Percentiles rank a stretch among this genome's conserved stretches.
Evolutionary conservation across 495 filamentous ascomycete species (phyloP).

Genomic region (Penicillium lividum): DNA sequence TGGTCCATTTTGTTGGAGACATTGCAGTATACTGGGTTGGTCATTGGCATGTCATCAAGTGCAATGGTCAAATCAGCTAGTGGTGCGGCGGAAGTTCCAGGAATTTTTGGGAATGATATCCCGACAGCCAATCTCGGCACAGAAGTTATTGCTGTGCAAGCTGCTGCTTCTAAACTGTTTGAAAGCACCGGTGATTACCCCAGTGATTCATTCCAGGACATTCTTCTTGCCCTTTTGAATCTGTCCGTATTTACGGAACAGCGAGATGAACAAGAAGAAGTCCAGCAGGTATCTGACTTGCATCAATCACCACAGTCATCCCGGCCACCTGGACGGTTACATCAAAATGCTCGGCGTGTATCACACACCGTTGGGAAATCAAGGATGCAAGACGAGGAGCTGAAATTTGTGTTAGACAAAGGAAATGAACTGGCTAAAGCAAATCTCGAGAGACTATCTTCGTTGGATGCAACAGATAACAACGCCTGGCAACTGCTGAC

Average conservation of each 20-base stretch:
- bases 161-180: slow-evolving; percentile 81
- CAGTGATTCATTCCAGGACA: slow-evolving; percentile 73
- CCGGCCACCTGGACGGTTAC: slow-evolving; percentile 34
- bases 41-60: slow-evolving; percentile 62
- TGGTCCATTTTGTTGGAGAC: slow-evolving; percentile 93
- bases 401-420: slow-evolving; percentile 77
- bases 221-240: slow-evolving; percentile 72
- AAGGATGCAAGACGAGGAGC: slow-evolving; percentile 48
- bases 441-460: slow-evolving; percentile 75
- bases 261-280: slow-evolving; percentile 28
- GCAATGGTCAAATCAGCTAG: slow-evolving; percentile 34
- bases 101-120: slow-evolving; percentile 45
- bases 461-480: slow-evolving; percentile 54
- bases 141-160: slow-evolving; percentile 85
- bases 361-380: slow-evolving; percentile 46
- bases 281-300: slow-evolving; percentile 21
- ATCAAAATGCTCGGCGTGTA: slow-evolving; percentile 63
- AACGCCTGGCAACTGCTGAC: slow-evolving; percentile 78
- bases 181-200: slow-evolving; percentile 90
- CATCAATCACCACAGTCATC: slow-evolving; percentile 34
- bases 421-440: slow-evolving; percentile 73
- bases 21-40: slow-evolving; percentile 84
- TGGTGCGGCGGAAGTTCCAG: slow-evolving; percentile 30
- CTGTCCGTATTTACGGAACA: slow-evolving; percentile 53
- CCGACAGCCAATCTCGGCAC: slow-evolving; percentile 62